Evolutionary conservation across 2,329 filamentous ascomycete species (phyloP).

Genomic region (Acephala macrosclerotiorum): DNA sequence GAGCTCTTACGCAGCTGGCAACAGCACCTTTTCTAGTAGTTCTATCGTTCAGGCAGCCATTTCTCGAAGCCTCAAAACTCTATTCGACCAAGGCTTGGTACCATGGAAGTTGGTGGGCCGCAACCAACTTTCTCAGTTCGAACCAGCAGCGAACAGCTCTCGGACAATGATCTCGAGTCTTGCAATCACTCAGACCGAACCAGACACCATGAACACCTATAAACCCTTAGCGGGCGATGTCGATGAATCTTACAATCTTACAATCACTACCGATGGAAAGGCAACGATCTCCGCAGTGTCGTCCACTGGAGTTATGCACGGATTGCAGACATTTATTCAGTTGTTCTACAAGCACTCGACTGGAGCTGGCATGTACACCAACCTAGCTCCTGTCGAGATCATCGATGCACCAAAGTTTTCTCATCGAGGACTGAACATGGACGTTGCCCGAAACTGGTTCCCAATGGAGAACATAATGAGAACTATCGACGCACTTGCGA

Average conservation of each 20-base stretch:
- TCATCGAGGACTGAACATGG: conserved; percentile 82
- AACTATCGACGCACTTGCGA: conserved; percentile 78
- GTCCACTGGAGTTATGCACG: conserved; percentile 73
- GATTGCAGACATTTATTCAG: conserved; percentile 79
- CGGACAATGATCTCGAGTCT: conserved; percentile 65
- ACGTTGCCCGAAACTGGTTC: conserved; percentile 74
- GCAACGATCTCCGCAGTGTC: conserved; percentile 70
- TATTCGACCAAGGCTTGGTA: conserved; percentile 74
- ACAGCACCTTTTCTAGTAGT: conserved; percentile 48
- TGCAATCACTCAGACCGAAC: conserved; percentile 64
- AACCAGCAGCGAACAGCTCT: conserved; percentile 59
- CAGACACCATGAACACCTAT: conserved; percentile 60
- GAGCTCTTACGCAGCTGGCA: conserved; percentile 22
- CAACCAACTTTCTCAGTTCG: conserved; percentile 62
- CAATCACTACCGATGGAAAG: conserved; percentile 62
- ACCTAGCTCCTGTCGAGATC: conserved; percentile 73
- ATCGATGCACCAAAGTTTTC: conserved; percentile 76
- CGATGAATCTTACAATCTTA: conserved; percentile 79
- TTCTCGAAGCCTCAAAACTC: conserved; percentile 65
- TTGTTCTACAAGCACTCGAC: conserved; percentile 77
- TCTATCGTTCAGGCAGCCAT: conserved; percentile 63
- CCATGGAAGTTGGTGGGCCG: conserved; percentile 81
- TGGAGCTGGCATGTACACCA: conserved; percentile 69
- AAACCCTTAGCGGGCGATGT: conserved; percentile 68
- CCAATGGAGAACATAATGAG: conserved; percentile 65